Evolutionary conservation across 2,329 filamentous ascomycete species (phyloP).

Genomic region (Acephala macrosclerotiorum): DNA sequence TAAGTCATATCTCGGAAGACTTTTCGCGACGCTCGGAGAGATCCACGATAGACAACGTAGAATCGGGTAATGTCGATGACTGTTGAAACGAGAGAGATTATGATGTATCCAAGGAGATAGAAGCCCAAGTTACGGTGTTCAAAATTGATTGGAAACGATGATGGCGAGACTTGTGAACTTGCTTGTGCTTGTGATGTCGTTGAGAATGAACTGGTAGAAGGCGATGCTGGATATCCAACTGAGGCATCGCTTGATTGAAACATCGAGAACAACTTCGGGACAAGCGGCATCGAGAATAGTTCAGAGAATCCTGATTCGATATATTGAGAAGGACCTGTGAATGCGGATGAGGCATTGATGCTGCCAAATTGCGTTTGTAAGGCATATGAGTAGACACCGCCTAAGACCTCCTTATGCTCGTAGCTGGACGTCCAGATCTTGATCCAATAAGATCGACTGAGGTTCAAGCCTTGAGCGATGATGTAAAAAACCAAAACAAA

Average conservation of each 20-base stretch:
- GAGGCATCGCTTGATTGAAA: background rate
- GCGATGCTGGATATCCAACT: slow-evolving; percentile 4
- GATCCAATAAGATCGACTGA: slow-evolving; percentile 66
- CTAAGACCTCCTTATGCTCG: slow-evolving; percentile 36
- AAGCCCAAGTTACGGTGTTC: slow-evolving; percentile 47
- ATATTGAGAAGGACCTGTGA: background rate
- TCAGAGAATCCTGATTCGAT: background rate
- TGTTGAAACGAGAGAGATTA: slow-evolving; percentile 62
- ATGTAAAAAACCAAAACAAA: slow-evolving; percentile 61
- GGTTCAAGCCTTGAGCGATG: slow-evolving; percentile 32
- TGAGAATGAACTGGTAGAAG: background rate
- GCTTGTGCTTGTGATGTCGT: background rate
- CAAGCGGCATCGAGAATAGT: background rate
- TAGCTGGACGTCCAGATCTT: slow-evolving; percentile 63
- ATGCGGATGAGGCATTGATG: background rate
- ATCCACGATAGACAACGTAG: slow-evolving; percentile 67
- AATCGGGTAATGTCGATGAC: slow-evolving; percentile 58
- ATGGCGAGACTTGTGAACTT: background rate
- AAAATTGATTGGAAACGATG: slow-evolving; percentile 21
- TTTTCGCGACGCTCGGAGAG: slow-evolving; percentile 68
- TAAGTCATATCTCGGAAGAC: slow-evolving; percentile 72
- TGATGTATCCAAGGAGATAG: slow-evolving; percentile 72
- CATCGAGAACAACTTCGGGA: slow-evolving; percentile 2
- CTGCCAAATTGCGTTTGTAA: slow-evolving; percentile 17
- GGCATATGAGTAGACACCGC: background rate